Evolutionary conservation across 306 rosid species (phyloP), one percentile per base, ranked within the genome.

Genomic region (Cajanus cajan): DNA sequence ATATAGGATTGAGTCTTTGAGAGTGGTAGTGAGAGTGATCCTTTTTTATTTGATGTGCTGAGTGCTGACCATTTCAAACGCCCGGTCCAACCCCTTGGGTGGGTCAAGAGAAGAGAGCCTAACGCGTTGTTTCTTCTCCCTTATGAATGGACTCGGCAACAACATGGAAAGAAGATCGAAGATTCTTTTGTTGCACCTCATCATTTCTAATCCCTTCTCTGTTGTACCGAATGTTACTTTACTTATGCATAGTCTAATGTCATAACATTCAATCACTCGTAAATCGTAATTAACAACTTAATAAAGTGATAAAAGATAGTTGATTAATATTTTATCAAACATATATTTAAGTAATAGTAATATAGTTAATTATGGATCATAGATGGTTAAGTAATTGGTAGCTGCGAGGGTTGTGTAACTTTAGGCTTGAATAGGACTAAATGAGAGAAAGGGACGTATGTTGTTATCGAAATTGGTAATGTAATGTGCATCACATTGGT

Each of bases 51-150:
- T 39, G 3, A 16, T 19, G 48, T 74, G 77, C 79, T 85, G 90
- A 88, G 48, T 74, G 77, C 79, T 85, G 90, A 88, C 92, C 71
- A 33, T 58, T 90, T 86, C 90, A 82, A 82, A 80, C 65, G 57
- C 24, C 68, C 2, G 31, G 11, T 69, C 76, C 3, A 69, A 77
- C 73, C 83, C 82, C 12, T 45, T 0, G 31, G 33, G n/a, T 13
- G 80, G 82, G 82, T 66, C 71, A 47, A 54, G 61, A 68, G 5
- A 47, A 54, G 61, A 68, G 5, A 19, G 16, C 13, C 40, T 37
- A 50, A 44, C 71, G 41, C 68, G 77, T 73, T 34, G 31, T 28
- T 70, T 9, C 61, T 70, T 9, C 61, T 2, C 9, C 22, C 39
- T 7, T 2, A 4, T 66, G 19, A 71, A 33, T 14, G 63, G 50